Evolutionary conservation across 2,329 filamentous ascomycete species (phyloP).

Genomic region (Aspergillus sp.): DNA sequence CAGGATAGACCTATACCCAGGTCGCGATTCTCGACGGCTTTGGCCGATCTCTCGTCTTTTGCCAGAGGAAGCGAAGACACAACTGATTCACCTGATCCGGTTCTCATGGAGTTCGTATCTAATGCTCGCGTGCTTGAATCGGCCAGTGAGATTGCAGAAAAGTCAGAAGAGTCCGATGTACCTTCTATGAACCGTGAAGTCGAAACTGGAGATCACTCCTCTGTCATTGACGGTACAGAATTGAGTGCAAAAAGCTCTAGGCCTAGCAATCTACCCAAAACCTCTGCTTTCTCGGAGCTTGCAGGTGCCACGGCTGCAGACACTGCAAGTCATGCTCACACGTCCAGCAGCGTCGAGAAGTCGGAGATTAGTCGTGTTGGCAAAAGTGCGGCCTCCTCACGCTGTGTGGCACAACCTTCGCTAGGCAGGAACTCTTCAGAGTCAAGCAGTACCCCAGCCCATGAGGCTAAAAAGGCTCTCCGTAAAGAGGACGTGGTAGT

Average conservation of each 20-base stretch:
- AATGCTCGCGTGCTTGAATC: not conserved
- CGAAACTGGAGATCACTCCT: too few species aligned
- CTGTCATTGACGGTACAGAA: too few species aligned
- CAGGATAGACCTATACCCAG: not conserved
- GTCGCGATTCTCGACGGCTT: not conserved
- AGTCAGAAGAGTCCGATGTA: not conserved
- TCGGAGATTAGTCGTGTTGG: not conserved
- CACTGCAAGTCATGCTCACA: not conserved
- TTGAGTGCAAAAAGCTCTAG: not conserved
- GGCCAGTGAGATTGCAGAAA: not conserved
- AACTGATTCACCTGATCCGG: not conserved
- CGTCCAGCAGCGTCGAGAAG: not conserved
- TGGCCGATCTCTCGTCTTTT: not conserved
- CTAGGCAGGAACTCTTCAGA: not conserved
- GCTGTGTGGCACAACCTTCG: not conserved
- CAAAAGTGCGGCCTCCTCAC: not conserved
- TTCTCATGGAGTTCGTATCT: not conserved
- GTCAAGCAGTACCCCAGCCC: not conserved
- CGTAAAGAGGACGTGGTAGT: not conserved
- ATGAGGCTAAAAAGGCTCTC: not conserved
- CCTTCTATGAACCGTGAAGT: too few species aligned
- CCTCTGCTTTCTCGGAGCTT: too few species aligned
- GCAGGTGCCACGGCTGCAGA: too few species aligned
- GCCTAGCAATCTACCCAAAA: not conserved
- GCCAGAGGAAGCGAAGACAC: not conserved